Percentiles rank a stretch among this genome's conserved stretches.
These are phyloP conservation scores for Chaetomium sp. DNA, from an alignment of 2,329 filamentous ascomycete genomes.

Conservation along the genomic window DNA sequence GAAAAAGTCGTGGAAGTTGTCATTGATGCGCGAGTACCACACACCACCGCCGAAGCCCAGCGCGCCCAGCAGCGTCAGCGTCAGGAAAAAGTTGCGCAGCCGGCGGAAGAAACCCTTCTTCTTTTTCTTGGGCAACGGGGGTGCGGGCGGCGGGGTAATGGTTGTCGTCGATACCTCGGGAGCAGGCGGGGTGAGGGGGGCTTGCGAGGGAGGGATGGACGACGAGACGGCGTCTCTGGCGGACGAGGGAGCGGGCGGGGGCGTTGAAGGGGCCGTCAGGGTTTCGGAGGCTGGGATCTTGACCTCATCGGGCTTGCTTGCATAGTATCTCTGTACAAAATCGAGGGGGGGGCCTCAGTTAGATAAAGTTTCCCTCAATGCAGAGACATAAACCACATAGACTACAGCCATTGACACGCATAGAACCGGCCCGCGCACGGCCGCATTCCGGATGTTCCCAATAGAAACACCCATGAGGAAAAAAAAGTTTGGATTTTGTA, in stretches of 20 bases:
- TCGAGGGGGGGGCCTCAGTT: conserved; percentile 15
- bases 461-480: no score
- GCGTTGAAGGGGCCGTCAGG: conserved; percentile 41
- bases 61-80: conserved; percentile 67
- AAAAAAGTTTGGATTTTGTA: neutral
- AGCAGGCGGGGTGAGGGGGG: conserved; percentile 36
- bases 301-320: conserved; percentile 42
- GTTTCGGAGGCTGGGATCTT: conserved; percentile 51
- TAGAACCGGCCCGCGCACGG: conserved; percentile 17
- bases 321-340: conserved; percentile 48
- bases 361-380: neutral
- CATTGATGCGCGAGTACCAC: conserved; percentile 86
- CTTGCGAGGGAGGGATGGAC: conserved; percentile 32
- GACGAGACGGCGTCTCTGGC: conserved; percentile 32
- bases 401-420: no score
- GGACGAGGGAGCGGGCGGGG: conserved; percentile 30
- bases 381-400: no score
- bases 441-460: conserved; percentile 20
- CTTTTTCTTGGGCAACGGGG: conserved; percentile 33
- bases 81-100: conserved; percentile 70
- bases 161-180: conserved; percentile 29
- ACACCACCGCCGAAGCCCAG: conserved; percentile 82
- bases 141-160: conserved; percentile 30
- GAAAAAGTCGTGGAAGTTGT: conserved; percentile 98
- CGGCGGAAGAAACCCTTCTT: conserved; percentile 64